Conservation (phyloP, 306 rosid genomes). For the Cucurbita pepo region DNA sequence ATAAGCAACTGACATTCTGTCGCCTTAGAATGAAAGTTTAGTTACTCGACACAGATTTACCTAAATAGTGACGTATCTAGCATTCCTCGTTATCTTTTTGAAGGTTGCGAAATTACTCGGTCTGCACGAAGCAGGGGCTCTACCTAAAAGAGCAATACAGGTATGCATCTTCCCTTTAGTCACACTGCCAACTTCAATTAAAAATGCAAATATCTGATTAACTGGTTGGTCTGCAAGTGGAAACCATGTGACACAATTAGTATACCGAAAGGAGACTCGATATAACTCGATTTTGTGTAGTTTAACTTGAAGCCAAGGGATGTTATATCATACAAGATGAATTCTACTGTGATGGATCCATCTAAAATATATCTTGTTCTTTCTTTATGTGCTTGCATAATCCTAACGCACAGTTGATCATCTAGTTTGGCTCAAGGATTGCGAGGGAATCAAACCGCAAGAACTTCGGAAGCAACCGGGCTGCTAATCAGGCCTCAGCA, state of each 20-base stretch:
- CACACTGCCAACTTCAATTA: too few relatives aligned
- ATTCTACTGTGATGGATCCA: background rate
- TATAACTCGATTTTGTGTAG: background rate
- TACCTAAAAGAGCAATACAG: constrained; percentile 97
- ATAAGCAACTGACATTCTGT: background rate
- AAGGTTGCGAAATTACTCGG: constrained; percentile 87
- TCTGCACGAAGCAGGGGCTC: constrained; percentile 68
- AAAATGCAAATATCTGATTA: background rate
- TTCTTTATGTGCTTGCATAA: background rate
- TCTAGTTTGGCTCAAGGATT: constrained; percentile 93
- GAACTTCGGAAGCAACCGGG: constrained; percentile 87
- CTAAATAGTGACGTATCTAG: background rate
- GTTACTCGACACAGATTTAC: background rate
- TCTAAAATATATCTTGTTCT: background rate
- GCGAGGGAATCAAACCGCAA: constrained; percentile 84
- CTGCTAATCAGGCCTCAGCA: constrained; percentile 90
- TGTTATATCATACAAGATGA: background rate
- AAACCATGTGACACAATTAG: background rate
- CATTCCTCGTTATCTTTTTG: constrained; percentile 2
- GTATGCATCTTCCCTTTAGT: constrained; percentile 18
- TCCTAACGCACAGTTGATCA: background rate
- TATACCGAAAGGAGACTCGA: too few relatives aligned
- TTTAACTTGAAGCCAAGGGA: background rate
- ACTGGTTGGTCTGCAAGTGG: background rate
- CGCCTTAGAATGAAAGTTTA: background rate